phyloP scores from a whole-genome alignment of 306 rosid species.

The Hippophae rhamnoides region DNA sequence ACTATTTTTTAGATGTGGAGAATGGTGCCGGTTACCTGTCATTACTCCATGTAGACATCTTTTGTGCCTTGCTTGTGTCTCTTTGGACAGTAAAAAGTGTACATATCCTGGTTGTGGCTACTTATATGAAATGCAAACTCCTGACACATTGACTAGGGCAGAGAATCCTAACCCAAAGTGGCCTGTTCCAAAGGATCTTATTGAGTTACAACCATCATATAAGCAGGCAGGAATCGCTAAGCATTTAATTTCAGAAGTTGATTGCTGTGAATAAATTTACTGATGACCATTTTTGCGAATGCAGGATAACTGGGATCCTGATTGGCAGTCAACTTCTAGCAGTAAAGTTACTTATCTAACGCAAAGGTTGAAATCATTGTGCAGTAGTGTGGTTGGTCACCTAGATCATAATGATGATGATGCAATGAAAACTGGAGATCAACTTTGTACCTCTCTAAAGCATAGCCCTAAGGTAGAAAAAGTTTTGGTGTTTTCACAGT shows the following conservation, averaged over 20 bases:
- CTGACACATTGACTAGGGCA: constrained; percentile 65
- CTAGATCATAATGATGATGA: constrained; percentile 18
- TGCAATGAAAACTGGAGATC: constrained; percentile 17
- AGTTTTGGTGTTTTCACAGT: constrained; percentile 89
- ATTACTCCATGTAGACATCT: constrained; percentile 88
- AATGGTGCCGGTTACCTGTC: constrained; percentile 94
- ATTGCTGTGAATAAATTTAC: constrained; percentile 5
- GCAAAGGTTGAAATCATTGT: constrained; percentile 60
- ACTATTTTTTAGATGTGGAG: constrained; percentile 53
- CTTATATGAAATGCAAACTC: constrained; percentile 82
- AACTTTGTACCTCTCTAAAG: constrained; percentile 24
- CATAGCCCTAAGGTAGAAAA: constrained; percentile 40
- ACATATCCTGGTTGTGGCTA: constrained; percentile 79
- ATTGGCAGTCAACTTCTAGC: constrained; percentile 98
- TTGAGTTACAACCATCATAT: constrained; percentile 95
- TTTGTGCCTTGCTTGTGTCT: constrained; percentile 86
- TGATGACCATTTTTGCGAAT: constrained; percentile 17
- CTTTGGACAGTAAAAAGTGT: constrained; percentile 67
- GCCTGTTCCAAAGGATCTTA: constrained; percentile 96
- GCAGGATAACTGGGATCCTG: constrained; percentile 98
- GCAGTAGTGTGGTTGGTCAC: constrained; percentile 27
- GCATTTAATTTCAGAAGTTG: neutral
- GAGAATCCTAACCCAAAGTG: constrained; percentile 95
- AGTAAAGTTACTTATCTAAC: constrained; percentile 78
- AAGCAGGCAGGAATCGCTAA: constrained; percentile 57